Base-by-base conservation (phyloP, 23 red algal species). In the Agarophyton chilense region DNA sequence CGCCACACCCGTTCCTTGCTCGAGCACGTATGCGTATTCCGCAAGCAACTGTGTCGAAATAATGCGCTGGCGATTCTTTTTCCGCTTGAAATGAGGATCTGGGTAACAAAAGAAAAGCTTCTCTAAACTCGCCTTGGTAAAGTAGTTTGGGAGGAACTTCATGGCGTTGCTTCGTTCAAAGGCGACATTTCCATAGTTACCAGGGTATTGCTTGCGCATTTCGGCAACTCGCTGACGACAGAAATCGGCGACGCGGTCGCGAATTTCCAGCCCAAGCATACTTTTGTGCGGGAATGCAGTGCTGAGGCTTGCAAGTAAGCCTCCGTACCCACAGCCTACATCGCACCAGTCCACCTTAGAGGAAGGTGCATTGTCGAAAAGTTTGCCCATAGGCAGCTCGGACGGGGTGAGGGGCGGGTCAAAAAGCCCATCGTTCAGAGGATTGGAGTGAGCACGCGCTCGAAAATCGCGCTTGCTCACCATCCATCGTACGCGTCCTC, bases 41-140 rank as follows among this genome's bases (percentile, higher is more conserved):
- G 93, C 90, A 21, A 99, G 84, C 43, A 99, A 75, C 89, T 83
- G 56, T 11, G 77, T 41, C 28, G 84, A 91, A 26, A 99, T 80
- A 39, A 99, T 92, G 6, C 97, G 89, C 65, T 95, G 97, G 11
- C 97, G 71, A 78, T 96, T 87, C 67, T 96, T 99, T 45, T 83
- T 87, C 50, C 72, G 71, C 68, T 99, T 99, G 72, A 96, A 99
- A 65, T 99, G 97, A 19, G 97, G 97, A 58, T 99, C 97, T 19
- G 97, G 97, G 81, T 96, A 99, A 60, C 92, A 92, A 38, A 99
- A 96, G 39, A 99, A 90, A 28, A 99, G 57, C 79, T 93, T 95
- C 12, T 94, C 83, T 44, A 99, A 29, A 17, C 78, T 93, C 12
- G 42, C 89, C 47, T 79, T 81, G 2, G 61, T 46, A 60, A 99